Percentiles rank a stretch among this genome's conserved stretches.
Evolutionary conservation across 495 filamentous ascomycete genomes (phyloP).

Genomic region (Penicillium atrosanguineum): DNA sequence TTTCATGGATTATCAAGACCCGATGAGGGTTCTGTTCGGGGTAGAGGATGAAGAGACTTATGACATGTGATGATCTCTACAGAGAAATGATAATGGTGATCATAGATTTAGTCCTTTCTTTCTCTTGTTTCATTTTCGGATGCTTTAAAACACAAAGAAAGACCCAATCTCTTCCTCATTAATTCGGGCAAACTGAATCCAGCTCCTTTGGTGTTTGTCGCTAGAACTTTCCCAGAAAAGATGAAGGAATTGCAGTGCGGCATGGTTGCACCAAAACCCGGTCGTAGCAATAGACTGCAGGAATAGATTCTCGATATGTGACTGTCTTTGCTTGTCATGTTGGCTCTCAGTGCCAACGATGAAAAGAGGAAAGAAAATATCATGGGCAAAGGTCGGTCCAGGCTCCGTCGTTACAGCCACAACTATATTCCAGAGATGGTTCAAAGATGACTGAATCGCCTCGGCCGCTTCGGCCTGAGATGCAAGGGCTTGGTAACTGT

Average conservation of each 20-base stretch:
- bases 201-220: constrained; percentile 1
- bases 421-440: constrained; percentile 7
- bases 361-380: constrained; percentile 22
- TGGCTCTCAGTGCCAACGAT: constrained; percentile 15
- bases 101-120: background rate
- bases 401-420: background rate
- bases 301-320: constrained; percentile 9
- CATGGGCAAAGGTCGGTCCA: constrained; percentile 10
- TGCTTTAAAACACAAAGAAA: constrained; percentile 14
- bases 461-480: background rate
- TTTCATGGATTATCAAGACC: constrained; percentile 20
- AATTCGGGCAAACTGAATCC: constrained; percentile 19
- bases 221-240: constrained; percentile 7
- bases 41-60: constrained; percentile 21
- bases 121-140: background rate
- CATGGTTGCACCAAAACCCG: constrained; percentile 21
- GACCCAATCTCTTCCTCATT: constrained; percentile 8
- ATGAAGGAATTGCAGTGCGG: constrained; percentile 16
- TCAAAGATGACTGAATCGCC: background rate
- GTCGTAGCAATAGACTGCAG: constrained; percentile 12
- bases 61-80: constrained; percentile 13
- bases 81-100: background rate
- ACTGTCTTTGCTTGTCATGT: background rate
- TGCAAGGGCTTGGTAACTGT: constrained; percentile 17
- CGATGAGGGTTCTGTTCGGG: constrained; percentile 21